phyloP scores from a whole-genome alignment of 768 basidiomycete genomes.

The Boletellus ananiceps region DNA sequence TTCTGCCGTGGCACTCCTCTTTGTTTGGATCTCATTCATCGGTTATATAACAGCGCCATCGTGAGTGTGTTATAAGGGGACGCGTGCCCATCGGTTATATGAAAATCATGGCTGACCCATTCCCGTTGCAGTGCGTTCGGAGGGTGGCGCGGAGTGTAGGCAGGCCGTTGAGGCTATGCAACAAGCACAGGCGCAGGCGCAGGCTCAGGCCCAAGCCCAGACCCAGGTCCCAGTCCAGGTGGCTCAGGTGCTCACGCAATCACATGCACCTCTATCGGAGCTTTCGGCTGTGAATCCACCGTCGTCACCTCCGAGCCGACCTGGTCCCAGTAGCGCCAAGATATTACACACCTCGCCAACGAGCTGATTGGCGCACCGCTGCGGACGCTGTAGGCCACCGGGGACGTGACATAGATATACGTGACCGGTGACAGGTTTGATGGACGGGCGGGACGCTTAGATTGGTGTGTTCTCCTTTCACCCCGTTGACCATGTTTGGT shows the following conservation, averaged over 20 bases:
- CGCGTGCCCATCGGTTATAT: slow-evolving; percentile 21
- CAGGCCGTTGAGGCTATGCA: slow-evolving; percentile 37
- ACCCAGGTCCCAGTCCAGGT: slow-evolving; percentile 20
- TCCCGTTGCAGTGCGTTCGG: slow-evolving; percentile 63
- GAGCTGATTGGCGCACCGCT: slow-evolving; percentile 9
- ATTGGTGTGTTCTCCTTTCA: slow-evolving; percentile 9
- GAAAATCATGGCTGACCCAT: slow-evolving; percentile 24
- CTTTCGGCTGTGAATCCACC: slow-evolving; percentile 16
- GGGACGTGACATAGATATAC: slow-evolving; percentile 20
- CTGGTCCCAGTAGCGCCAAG: slow-evolving; percentile 23
- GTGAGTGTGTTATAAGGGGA: slow-evolving; percentile 44
- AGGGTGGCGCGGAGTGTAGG: slow-evolving; percentile 78
- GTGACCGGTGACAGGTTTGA: slow-evolving; percentile 11
- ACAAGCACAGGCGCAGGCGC: slow-evolving; percentile 28
- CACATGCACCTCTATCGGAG: slow-evolving; percentile 22
- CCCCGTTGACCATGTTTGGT: neutral
- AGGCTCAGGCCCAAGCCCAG: slow-evolving; percentile 18
- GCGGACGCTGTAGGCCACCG: slow-evolving; percentile 1
- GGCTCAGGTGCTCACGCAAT: slow-evolving; percentile 16
- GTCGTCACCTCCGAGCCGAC: slow-evolving; percentile 18
- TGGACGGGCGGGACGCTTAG: slow-evolving; percentile 24
- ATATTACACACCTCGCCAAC: slow-evolving; percentile 14
- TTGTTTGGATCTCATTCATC: slow-evolving; percentile 23
- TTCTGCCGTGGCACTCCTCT: slow-evolving; percentile 20
- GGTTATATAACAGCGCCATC: slow-evolving; percentile 56